Base-by-base conservation (phyloP, 2,329 filamentous ascomycete species). In the Didymella lethalis region DNA sequence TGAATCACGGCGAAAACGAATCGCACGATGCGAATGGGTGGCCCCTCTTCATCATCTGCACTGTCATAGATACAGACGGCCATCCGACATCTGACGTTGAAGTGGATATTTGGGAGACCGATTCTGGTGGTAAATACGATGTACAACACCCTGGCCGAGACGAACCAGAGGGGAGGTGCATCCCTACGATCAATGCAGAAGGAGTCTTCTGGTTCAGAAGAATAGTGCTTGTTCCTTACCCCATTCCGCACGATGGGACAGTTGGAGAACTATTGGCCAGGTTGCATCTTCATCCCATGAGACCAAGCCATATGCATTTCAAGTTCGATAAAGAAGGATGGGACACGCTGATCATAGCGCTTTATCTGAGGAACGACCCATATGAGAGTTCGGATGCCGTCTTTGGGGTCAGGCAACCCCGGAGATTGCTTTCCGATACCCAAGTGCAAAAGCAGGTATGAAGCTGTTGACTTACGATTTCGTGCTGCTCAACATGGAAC, bases 361-460 rank as follows among this genome's bases (percentile, higher is more conserved):
- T 94, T 0, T 94, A 92, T 71, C 80, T 92, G 46, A 86, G 89
- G 3, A 87, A 86, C 36, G 90, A 93, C 68, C 90, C 89, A 0
- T 94, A 93, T 72, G 90, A 93, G 78, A 90, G 86, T 2, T 90
- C 89, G 0, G 91, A 95, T 71, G 90, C 91, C 0, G 91, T 94
- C 2, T 94, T 95, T 67, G 91, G 91, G 2, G 23, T 23, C 2
- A 23, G 23, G 23, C 3, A 1, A 23, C 23, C 23, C 23, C 2
- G 3, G 23, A 23, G 23, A 23, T 23, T 23, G 3, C 23, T 23
- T 23, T 23, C 23, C 3, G 23, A 23, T 23, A 23, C 23, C 23
- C 3, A 23, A 3, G 2, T 23, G 23, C 23, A 23, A 23, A 2
- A 23, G 23, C 23, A 2, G 23, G 23, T 23, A 23, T 23, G 23